Evolutionary conservation across 164 flowering plant genomes (phyloP), one percentile per base, ranked within the genome.

Genomic region (Stephania cephalantha): DNA sequence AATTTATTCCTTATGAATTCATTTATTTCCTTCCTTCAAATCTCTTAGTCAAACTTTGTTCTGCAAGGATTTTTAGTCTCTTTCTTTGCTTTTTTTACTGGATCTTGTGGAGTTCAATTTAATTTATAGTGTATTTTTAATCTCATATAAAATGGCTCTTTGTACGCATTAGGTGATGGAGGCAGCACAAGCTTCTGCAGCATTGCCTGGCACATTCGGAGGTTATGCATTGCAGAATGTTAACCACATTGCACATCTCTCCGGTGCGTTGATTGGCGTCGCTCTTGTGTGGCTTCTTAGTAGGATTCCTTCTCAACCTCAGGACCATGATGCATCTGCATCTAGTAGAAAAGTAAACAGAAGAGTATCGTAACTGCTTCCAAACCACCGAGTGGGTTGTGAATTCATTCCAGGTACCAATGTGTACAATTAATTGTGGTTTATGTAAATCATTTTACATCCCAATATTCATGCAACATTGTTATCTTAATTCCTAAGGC

Each of bases 231-330:
- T 92, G 81, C 91, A 88, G 79, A 87, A 80, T 79, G 85, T 95
- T 69, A 95, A 93, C 81, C 99, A 95, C 83, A 88, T 95, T 77
- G 97, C 99, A 35, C 97, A 93, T 85, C 88, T 95, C 35, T 93
- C 99, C n/a, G 98, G 99, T 52, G 99, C 98, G 78, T 85, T 93
- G 68, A 75, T 93, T 73, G 98, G 99, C 48, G 98, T 85, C 2
- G 77, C 83, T 75, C 81, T 95, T 20, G 90, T 95, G 73, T 93
- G 96, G 97, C 88, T 93, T 70, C 79, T 95, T 53, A 90, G 91
- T 80, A 84, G 72, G 73, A 79, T 89, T 79, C 88, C 98, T 76
- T 82, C 93, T 69, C 83, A 74, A 75, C 79, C 88, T 73, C 50
- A 77, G 9, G 87, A 84, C 22, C 77, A 79, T 67, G 81, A 85